phyloP scores from a whole-genome alignment of 1,139 yeast genomes.

The Dujonia santamariae region DNA sequence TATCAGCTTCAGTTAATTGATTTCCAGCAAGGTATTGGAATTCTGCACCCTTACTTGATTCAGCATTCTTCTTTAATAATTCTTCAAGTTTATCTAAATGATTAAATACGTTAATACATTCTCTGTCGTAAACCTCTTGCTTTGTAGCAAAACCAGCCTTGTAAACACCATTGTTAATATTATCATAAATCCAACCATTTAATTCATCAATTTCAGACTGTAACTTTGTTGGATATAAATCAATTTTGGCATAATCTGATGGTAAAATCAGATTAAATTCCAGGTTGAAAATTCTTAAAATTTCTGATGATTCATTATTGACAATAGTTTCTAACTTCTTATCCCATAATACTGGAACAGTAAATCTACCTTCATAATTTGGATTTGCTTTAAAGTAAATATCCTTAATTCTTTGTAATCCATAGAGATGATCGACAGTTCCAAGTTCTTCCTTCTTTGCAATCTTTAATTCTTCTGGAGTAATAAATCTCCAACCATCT shows the following conservation, averaged over 20 bases:
- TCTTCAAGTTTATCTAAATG: slow-evolving; percentile 75
- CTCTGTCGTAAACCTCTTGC: slow-evolving; percentile 78
- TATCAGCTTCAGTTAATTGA: slow-evolving; percentile 82
- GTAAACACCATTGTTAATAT: slow-evolving; percentile 91
- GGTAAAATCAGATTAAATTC: slow-evolving; percentile 59
- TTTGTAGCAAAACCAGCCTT: slow-evolving; percentile 87
- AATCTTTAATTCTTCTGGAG: slow-evolving; percentile 22
- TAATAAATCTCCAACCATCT: slow-evolving; percentile 81
- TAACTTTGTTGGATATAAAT: slow-evolving; percentile 60
- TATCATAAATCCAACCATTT: slow-evolving; percentile 82
- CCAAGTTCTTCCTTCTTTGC: slow-evolving; percentile 35
- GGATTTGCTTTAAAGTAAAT: slow-evolving; percentile 75
- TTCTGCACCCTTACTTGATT: slow-evolving; percentile 25
- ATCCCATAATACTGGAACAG: slow-evolving; percentile 95
- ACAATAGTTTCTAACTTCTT: slow-evolving; percentile 78
- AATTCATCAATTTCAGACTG: slow-evolving; percentile 64
- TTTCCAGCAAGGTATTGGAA: slow-evolving; percentile 58
- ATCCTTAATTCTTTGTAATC: slow-evolving; percentile 58
- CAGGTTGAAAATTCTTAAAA: slow-evolving; percentile 76
- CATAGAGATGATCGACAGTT: slow-evolving; percentile 65
- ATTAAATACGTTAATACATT: slow-evolving; percentile 62
- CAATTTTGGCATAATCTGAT: slow-evolving; percentile 46
- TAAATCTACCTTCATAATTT: slow-evolving; percentile 73
- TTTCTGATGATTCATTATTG: slow-evolving; percentile 86
- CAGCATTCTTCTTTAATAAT: slow-evolving; percentile 43